These are phyloP conservation scores for Diaporthe caulivora DNA, from an alignment of 2,329 filamentous ascomycete species.

Conservation along the genomic window DNA sequence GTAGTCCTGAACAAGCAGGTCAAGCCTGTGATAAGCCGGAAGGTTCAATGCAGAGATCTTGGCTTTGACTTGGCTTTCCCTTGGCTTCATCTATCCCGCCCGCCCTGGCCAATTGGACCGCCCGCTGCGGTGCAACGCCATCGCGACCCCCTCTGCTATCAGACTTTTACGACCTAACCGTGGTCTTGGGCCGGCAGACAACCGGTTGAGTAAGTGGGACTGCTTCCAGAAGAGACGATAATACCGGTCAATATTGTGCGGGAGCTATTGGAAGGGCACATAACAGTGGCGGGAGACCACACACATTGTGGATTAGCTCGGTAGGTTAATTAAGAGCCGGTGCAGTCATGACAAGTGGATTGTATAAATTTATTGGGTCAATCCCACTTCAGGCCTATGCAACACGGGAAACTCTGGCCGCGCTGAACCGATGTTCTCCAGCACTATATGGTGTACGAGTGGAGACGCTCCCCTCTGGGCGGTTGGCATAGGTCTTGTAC, in stretches of 20 bases:
- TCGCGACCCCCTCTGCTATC: slow-evolving; percentile 19
- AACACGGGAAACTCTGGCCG: background rate
- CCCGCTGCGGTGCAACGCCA: background rate
- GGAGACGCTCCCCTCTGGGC: background rate
- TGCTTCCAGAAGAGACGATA: background rate
- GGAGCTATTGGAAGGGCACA: slow-evolving; percentile 1
- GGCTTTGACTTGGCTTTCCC: slow-evolving; percentile 30
- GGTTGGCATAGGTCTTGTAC: background rate
- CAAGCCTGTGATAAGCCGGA: slow-evolving; percentile 22
- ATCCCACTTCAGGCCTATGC: background rate
- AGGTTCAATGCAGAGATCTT: slow-evolving; percentile 24
- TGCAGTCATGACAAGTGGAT: background rate
- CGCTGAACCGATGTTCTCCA: background rate
- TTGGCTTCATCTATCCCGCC: slow-evolving; percentile 24
- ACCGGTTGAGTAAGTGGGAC: background rate
- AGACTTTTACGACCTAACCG: slow-evolving; percentile 1
- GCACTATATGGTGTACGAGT: background rate
- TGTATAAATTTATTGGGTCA: background rate
- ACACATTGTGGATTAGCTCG: too few species aligned
- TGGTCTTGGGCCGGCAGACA: background rate
- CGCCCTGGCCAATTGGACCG: background rate
- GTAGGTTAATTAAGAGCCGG: background rate
- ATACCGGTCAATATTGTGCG: background rate
- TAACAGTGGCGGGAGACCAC: background rate
- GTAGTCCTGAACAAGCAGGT: slow-evolving; percentile 28